Base-by-base conservation (phyloP, 805 yeast species). In the Kodamaea kaohsiungensis region DNA sequence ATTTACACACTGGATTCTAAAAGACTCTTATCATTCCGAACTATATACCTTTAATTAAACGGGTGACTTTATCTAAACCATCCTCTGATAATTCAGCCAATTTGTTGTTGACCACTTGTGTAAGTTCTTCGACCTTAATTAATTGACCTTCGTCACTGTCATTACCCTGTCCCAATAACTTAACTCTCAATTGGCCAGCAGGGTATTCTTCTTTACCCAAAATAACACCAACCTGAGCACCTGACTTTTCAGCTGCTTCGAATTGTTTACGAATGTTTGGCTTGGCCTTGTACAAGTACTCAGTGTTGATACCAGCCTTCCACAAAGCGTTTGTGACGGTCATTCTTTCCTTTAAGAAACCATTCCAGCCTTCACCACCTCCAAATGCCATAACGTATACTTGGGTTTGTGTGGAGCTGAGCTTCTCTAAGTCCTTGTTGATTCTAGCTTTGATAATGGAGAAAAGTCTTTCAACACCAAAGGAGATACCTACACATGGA, bases 301-400 rank as follows among this genome's bases (percentile, higher is more conserved):
- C 99, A 47, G 96, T 79, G 68, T 90, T 96, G 59, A 95, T 86
- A 37, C 95, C 97, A 7, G 87, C 88, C 42, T 78, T 78, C 99
- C 99, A 95, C 62, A 95, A 80, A 63, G 78, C 70, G 65, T 90
- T 87, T 52, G 97, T 85, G 47, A 95, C 82, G 30, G 80, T 64
- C 97, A 95, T 91, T 77, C 99, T 87, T 76, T 95, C 98, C 54
- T 85, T 83, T 65, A 95, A 76, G 76, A 89, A 91, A 6, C 98
- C 99, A 56, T 80, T 85, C 98, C 98, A 92, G 57, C 88, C 96
- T 63, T 89, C 89, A 65, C 98, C 99, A 65, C 98, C 98, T 61
- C 99, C 99, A 66, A 95, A 92, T 1, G 99, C 98, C 97, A 95
- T 92, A 49, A 95, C 87, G 66, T 79, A 95, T 12, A 90, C 98